Percentiles rank a stretch among this genome's conserved stretches.
phyloP scores from a whole-genome alignment of 495 filamentous ascomycete species.

The Penicillium tannophilum region DNA sequence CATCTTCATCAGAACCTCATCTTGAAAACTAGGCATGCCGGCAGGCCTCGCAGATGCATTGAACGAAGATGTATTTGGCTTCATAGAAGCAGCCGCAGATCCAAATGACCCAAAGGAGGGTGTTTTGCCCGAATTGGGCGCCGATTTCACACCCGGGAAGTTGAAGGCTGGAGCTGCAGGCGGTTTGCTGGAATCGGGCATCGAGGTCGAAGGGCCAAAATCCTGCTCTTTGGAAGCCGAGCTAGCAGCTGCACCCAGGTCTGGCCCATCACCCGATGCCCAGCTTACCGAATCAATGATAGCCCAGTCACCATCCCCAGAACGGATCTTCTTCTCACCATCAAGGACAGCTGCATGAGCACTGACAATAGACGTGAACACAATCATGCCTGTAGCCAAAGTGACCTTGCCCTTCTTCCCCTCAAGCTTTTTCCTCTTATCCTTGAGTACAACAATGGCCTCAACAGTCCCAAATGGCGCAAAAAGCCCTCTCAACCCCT shows the following conservation, averaged over 20 bases:
- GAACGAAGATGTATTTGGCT: slow-evolving; percentile 33
- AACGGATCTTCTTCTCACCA: slow-evolving; percentile 42
- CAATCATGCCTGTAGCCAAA: slow-evolving; percentile 55
- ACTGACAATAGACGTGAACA: slow-evolving; percentile 60
- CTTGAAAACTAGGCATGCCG: slow-evolving; percentile 55
- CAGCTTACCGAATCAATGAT: slow-evolving; percentile 58
- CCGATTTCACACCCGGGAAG: slow-evolving; percentile 38
- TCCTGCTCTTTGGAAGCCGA: background rate
- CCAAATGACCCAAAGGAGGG: slow-evolving; percentile 56
- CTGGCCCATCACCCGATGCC: slow-evolving; percentile 56
- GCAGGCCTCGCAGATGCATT: slow-evolving; percentile 30
- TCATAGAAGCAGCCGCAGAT: slow-evolving; percentile 34
- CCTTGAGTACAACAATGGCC: slow-evolving; percentile 54
- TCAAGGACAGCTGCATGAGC: slow-evolving; percentile 63
- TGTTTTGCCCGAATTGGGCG: slow-evolving; percentile 38
- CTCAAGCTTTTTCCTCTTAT: slow-evolving; percentile 54
- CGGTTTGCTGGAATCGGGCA: slow-evolving; percentile 22
- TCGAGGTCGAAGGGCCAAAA: background rate
- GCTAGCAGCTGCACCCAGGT: slow-evolving; percentile 25
- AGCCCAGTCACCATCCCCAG: slow-evolving; percentile 38
- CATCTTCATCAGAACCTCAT: slow-evolving; percentile 61
- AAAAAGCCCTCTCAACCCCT: slow-evolving; percentile 49
- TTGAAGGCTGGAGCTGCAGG: slow-evolving; percentile 35
- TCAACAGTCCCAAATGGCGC: slow-evolving; percentile 58
- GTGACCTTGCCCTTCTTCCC: slow-evolving; percentile 57